Base-by-base conservation (phyloP, 1,284 basidiomycete genomes). In the Pisolithus thermaeus region DNA sequence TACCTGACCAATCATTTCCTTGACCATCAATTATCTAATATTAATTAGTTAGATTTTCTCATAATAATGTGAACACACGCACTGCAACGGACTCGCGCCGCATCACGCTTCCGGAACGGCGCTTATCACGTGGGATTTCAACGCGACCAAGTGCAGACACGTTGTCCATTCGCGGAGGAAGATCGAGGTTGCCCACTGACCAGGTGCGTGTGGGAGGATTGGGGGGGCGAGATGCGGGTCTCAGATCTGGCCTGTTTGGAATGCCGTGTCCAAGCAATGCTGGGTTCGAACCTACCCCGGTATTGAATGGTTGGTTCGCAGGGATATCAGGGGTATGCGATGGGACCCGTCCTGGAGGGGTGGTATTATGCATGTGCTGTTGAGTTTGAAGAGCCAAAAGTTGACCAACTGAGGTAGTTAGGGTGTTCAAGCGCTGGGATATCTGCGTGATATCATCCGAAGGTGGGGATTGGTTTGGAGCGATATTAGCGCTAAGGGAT, bases 401-500 rank as follows among this genome's bases (percentile, higher is more conserved):
- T 66, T 93, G 91, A 18, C 90, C 87, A 45, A 94, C 90, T n/a
- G 88, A 90, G 0, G 85, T 83, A 27, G 90, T 92, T 55, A 94
- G 73, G 12, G 86, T 88, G 59, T 86, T 86, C 50, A 93, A 73
- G 48, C 90, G 83, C 61, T 88, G 87, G 8, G 88, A 86, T 39
- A 94, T 86, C 44, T 83, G 79, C 8, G 80, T 74, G 52, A 93
- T 80, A 65, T 91, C 89, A 65, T 89, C 87, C 14, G 72, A 64
- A 28, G 83, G 80, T 40, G 74, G 73, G 28, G 74, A 63, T 68
- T 86, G 84, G 64, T 86, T 83, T 25, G 85, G 84, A 22, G 84
- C 81, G 58, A 87, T 80, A 56, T 76, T 81, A 11, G 64, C 67
- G 45, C 75, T 74, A 51, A 87, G 74, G 9, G 86, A 88, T 39